phyloP scores from a whole-genome alignment of 805 yeast genomes.

The Starmerella stigmatis region DNA sequence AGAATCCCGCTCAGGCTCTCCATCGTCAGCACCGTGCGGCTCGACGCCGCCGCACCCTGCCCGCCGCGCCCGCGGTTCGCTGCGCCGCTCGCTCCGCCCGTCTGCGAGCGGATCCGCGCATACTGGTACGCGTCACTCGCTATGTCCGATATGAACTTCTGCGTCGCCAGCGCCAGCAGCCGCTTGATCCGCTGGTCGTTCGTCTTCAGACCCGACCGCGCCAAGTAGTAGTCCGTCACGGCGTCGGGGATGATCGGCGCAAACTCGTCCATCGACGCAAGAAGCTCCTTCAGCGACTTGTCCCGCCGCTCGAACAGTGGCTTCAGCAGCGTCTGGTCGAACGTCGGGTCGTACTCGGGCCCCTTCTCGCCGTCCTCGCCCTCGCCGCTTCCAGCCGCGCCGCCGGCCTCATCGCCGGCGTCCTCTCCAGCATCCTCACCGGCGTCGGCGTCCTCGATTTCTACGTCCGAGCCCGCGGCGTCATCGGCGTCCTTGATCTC shows the following conservation, averaged over 20 bases:
- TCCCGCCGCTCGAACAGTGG: slow-evolving; percentile 27
- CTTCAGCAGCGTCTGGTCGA: slow-evolving; percentile 20
- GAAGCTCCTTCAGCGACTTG: slow-evolving; percentile 53
- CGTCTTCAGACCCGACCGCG: slow-evolving; percentile 75
- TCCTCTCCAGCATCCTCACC: not conserved
- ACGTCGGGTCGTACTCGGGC: slow-evolving; percentile 20
- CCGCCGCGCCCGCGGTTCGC: slow-evolving; percentile 30
- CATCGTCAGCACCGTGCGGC: slow-evolving; percentile 73
- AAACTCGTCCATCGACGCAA: slow-evolving; percentile 83
- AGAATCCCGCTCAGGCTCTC: slow-evolving; percentile 88
- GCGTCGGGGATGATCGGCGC: slow-evolving; percentile 96
- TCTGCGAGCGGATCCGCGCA: slow-evolving; percentile 77
- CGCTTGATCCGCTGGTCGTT: slow-evolving; percentile 71
- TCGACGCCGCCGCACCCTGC: slow-evolving; percentile 22
- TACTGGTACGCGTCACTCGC: slow-evolving; percentile 96
- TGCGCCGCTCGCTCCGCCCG: slow-evolving; percentile 39
- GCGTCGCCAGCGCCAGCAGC: slow-evolving; percentile 86
- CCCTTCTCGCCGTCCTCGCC: slow-evolving; percentile 1
- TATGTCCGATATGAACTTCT: slow-evolving; percentile 84
- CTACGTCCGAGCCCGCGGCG: not conserved
- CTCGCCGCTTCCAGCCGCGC: not conserved
- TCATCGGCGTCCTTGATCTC: not conserved
- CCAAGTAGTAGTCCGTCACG: slow-evolving; percentile 82
- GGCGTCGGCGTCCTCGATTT: slow-evolving; percentile 1
- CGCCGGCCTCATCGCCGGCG: slow-evolving; percentile 3